A percentile compares a stretch with the other conserved stretches of the same genome.
Conservation (phyloP, 768 basidiomycete species). For the Neoboletus magnificus region DNA sequence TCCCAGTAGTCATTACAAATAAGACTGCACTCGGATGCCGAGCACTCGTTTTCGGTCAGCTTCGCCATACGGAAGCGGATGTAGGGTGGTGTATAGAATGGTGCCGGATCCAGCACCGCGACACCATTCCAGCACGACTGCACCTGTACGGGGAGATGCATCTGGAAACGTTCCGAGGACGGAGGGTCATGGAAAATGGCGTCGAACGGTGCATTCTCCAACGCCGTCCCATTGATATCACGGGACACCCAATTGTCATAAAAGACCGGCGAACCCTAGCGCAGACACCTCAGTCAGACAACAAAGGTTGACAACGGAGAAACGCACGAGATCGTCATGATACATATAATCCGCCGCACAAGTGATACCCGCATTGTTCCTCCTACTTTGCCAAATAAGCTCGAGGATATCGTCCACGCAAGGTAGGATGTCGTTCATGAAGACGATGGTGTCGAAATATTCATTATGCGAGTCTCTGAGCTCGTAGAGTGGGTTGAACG, state of each 20-base stretch:
- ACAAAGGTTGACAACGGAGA: neutral
- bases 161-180: constrained; percentile 79
- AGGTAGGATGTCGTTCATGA: constrained; percentile 99
- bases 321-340: constrained; percentile 84
- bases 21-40: constrained; percentile 91
- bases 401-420: constrained; percentile 98
- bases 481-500: constrained; percentile 93
- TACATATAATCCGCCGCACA: constrained; percentile 99
- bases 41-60: constrained; percentile 86
- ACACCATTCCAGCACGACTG: constrained; percentile 99
- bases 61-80: constrained; percentile 95
- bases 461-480: constrained; percentile 89
- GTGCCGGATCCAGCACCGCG: constrained; percentile 91
- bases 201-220: constrained; percentile 98
- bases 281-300: neutral
- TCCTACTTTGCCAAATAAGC: constrained; percentile 91
- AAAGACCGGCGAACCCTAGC: constrained; percentile 81
- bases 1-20: constrained; percentile 99
- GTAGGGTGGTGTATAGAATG: constrained; percentile 88
- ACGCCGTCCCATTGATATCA: constrained; percentile 96
- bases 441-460: constrained; percentile 93
- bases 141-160: constrained; percentile 91
- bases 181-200: constrained; percentile 82
- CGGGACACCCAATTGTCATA: constrained; percentile 99
- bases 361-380: constrained; percentile 96